Evolutionary conservation across 116 monocot genomes (phyloP).

Genomic region (Zostera marina): DNA sequence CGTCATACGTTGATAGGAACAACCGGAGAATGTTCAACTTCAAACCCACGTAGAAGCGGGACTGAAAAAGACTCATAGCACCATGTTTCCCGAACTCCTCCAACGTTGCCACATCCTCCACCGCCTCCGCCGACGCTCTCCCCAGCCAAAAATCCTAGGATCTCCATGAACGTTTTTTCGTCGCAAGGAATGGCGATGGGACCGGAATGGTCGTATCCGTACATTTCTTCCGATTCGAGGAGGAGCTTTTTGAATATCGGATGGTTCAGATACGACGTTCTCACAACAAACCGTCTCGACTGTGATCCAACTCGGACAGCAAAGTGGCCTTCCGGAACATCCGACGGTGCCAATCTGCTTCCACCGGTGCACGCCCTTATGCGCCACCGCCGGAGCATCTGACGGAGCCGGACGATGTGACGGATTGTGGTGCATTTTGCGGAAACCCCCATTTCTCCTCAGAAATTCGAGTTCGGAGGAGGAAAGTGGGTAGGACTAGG

Average conservation of each 20-base stretch:
- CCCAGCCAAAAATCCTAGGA: neutral
- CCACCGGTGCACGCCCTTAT: neutral
- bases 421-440: constrained; percentile 12
- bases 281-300: constrained; percentile 11
- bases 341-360: constrained; percentile 1
- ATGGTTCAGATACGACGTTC: constrained; percentile 16
- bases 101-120: too few species aligned
- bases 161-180: constrained; percentile 20
- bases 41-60: constrained; percentile 9
- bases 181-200: constrained; percentile 40
- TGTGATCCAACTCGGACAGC: constrained; percentile 8
- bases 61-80: neutral
- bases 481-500: too few species aligned
- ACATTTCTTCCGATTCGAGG: constrained; percentile 14
- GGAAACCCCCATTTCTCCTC: neutral
- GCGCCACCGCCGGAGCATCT: constrained; percentile 21
- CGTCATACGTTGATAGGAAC: too few species aligned
- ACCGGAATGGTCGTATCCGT: constrained; percentile 18
- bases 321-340: constrained; percentile 18
- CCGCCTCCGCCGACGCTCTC: neutral
- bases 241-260: constrained; percentile 16
- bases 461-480: neutral
- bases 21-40: neutral
- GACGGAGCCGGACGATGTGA: constrained; percentile 13
- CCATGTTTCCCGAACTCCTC: too few species aligned